Base-by-base conservation (phyloP, 257 asterid genomes). In the Anisodus acutangulus region DNA sequence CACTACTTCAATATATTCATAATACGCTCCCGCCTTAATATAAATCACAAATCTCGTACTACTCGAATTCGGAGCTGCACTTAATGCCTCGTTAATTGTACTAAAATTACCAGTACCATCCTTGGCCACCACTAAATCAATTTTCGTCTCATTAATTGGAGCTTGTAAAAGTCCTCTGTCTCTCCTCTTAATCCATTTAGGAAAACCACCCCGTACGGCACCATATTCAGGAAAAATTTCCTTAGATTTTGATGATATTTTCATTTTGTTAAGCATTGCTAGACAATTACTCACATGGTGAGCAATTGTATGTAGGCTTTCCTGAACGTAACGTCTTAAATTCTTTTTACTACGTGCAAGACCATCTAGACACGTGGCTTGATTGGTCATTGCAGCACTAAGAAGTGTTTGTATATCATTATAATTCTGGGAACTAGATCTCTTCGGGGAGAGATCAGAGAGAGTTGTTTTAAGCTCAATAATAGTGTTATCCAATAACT, bases 321-420 rank as follows among this genome's bases (percentile, higher is more conserved):
- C 89, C 79, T 97, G 89, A 9, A 97, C 88, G 69, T 84, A 85
- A 1, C 85, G 86, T 79, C 98, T 91, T 1, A 97, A 88, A 58
- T 89, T 87, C 87, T 90, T 92, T 67, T 84, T 86, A 66, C 92
- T 84, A 85, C 85, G 91, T 5, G 93, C 98, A 80, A 97, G 93
- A 0, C 99, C 99, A 70, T 95, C 99, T 41, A 97, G 96, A 86
- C 99, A 97, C 35, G 98, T 97, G 90, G 86, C 72, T 90, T 95
- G 98, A 68, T 95, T 95, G 11, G 98, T 97, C 97, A 97, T 97
- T 22, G 97, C 95, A 69, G 91, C 99, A 86, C 98, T 95, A 81
- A 97, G 90, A 16, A 97, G 91, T 39, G 98, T 95, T 83, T 89
- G 93, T 35, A 97, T 51, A 37, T 94, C 95, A 86, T 85, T 86